Conservation (phyloP, 306 rosid species). For the Ammopiptanthus mongolicus region DNA sequence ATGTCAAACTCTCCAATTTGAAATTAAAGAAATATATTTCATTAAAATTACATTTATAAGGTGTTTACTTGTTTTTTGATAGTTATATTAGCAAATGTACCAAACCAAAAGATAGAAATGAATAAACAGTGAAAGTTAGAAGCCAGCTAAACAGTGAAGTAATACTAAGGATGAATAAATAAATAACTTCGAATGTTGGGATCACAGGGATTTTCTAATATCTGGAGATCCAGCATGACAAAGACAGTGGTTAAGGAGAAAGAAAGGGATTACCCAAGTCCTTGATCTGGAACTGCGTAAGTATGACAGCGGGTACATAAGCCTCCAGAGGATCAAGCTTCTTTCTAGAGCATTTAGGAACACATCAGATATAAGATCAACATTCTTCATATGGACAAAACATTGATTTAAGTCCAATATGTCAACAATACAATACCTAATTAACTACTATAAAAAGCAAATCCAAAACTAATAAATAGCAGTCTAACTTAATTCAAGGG, state of each 20-base stretch:
- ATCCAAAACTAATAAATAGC: background rate
- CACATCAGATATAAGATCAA: conserved; percentile 1
- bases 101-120: background rate
- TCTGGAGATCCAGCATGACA: background rate
- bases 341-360: conserved; percentile 41
- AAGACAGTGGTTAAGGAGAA: background rate
- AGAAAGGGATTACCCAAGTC: conserved; percentile 62
- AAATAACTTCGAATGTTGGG: background rate
- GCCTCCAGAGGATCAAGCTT: conserved; percentile 86
- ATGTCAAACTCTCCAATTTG: background rate
- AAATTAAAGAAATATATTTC: background rate
- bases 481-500: background rate
- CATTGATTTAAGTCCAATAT: background rate
- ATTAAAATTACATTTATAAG: background rate
- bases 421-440: background rate
- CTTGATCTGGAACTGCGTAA: conserved; percentile 75
- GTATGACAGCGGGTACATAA: conserved; percentile 78
- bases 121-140: background rate
- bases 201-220: background rate
- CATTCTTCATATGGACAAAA: background rate
- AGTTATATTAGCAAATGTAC: background rate
- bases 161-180: background rate
- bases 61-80: background rate
- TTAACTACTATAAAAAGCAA: background rate
- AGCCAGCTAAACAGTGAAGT: background rate